Base-by-base conservation (phyloP, 2,329 filamentous ascomycete species). In the Exophiala dermatitidis region DNA sequence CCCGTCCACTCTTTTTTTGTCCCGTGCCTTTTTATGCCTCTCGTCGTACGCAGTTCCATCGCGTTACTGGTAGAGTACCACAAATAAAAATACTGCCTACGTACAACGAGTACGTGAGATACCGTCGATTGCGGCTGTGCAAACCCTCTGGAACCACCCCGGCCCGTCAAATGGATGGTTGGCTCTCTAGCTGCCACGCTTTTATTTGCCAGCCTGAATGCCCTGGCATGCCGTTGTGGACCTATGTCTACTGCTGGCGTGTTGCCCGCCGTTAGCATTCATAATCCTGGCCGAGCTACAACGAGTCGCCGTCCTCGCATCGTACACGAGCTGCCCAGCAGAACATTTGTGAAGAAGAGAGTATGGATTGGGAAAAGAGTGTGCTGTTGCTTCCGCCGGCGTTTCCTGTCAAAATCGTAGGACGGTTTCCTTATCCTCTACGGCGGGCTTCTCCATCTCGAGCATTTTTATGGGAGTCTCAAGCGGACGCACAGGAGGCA, bases 101-200 rank as follows among this genome's bases (percentile, higher is more conserved):
- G 19, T 19, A 19, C 19, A 19, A 19, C 19, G 19, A 19, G 19
- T 19, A 19, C n/a, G 7, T 36, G 7, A 36, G 33, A 36, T 33
- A 28, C 44, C 32, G 19, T 36, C 44, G 31, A 36, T 32, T 57
- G 54, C 54, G 54, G 54, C 54, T 57, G 54, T 57, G 54, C 54
- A 53, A 50, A 51, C 50, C 42, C 33, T 33, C 38, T 7, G 10
- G 29, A 45, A 45, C 40, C 42, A 40, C 36, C 43, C 50, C 36
- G 10, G 29, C 42, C 49, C 50, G 30, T 36, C 37, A 38, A 48
- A 46, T 49, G 46, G 38, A 41, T 48, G 19, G 19, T 19, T 38
- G 36, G 37, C 50, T 33, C 36, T 53, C 42, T 53, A 46, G 50
- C 46, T 56, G 54, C 50, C 50, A 53, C 46, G 54, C 54, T 38